Evolutionary conservation across 129 eudicot species (phyloP), one percentile per base, ranked within the genome.

Genomic region (Solidago caesia): DNA sequence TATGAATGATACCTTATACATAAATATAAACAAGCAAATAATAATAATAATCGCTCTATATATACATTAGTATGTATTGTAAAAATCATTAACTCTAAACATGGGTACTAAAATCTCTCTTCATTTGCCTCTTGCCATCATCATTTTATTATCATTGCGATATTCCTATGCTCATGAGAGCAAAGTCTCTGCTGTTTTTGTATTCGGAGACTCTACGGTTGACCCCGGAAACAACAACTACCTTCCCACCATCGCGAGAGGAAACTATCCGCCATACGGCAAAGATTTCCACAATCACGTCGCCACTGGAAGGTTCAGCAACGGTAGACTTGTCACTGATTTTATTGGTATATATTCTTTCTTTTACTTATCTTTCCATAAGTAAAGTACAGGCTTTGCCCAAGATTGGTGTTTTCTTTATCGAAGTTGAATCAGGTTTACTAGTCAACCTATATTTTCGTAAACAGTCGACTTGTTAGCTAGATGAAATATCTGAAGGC

Each of bases 211-310:
- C 67, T 89, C 96, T 2, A 84, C 92, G 0, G 91, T 85, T 69
- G 96, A 89, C 68, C 79, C 92, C 4, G 92, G 96, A 26, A 87
- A 87, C 43, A 89, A 89, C 63, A 83, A 89, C 83, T 82, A 82
- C 77, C 59, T 83, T 7, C 43, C 51, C 3, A 80, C 92, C 44
- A 4, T 57, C 7, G 48, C 75, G 27, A 82, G 72, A 73, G 62
- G 86, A 26, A 79, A 89, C 61, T 89, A 87, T 43, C 83, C 88
- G 12, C 96, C 92, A 12, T 89, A 89, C 27, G 92, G 96, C 42
- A 80, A 59, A 44, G 92, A 89, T 79, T 87, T 84, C 52, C 39
- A 74, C 0, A 81, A 81, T 74, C 89, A 84, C 7, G 15, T 49
- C 29, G 73, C 96, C 12, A 87, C 96, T 5, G 96, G 92, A 76